Percentiles rank a stretch among this genome's conserved stretches.
Conservation (phyloP, 2,329 filamentous ascomycete species). For the Arthrinium puccinioides region DNA sequence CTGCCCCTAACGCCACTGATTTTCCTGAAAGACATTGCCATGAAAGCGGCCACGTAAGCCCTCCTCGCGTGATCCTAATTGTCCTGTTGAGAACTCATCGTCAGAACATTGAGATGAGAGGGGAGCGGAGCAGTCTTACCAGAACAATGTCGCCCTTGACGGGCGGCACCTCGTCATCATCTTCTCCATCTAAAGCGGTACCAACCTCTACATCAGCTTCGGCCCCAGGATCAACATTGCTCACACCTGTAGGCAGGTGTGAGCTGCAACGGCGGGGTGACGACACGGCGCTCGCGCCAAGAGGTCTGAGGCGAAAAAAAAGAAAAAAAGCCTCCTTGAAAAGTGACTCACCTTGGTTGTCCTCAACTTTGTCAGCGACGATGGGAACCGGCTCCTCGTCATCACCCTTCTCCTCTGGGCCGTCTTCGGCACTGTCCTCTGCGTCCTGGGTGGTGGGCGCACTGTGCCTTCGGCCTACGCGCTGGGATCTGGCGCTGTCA, state of each 20-base stretch:
- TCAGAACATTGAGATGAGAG: slow-evolving; percentile 12
- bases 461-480: slow-evolving; percentile 17
- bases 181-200: slow-evolving; percentile 10
- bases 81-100: slow-evolving; percentile 20
- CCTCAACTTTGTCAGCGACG: slow-evolving; percentile 10
- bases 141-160: background rate
- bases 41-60: slow-evolving; percentile 13
- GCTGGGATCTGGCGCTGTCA: slow-evolving; percentile 13
- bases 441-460: slow-evolving; percentile 4
- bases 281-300: background rate
- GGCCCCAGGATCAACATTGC: slow-evolving; percentile 11
- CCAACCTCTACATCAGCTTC: slow-evolving; percentile 14
- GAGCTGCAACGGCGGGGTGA: slow-evolving; percentile 5
- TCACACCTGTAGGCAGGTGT: slow-evolving; percentile 3
- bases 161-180: slow-evolving; percentile 6
- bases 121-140: slow-evolving; percentile 11
- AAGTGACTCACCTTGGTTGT: slow-evolving; percentile 9
- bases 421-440: slow-evolving; percentile 10
- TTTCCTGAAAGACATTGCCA: slow-evolving; percentile 16
- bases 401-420: slow-evolving; percentile 16
- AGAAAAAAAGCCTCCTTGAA: no score
- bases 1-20: slow-evolving; percentile 13
- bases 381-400: slow-evolving; percentile 12
- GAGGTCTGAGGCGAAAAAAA: background rate
- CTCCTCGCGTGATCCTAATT: slow-evolving; percentile 17